Percentiles rank a stretch among this genome's conserved stretches.
These are phyloP conservation scores for Amoeboaphelidium occidentale DNA, from an alignment of 371 early-diverging fungal genomes.

Conservation along the genomic window DNA sequence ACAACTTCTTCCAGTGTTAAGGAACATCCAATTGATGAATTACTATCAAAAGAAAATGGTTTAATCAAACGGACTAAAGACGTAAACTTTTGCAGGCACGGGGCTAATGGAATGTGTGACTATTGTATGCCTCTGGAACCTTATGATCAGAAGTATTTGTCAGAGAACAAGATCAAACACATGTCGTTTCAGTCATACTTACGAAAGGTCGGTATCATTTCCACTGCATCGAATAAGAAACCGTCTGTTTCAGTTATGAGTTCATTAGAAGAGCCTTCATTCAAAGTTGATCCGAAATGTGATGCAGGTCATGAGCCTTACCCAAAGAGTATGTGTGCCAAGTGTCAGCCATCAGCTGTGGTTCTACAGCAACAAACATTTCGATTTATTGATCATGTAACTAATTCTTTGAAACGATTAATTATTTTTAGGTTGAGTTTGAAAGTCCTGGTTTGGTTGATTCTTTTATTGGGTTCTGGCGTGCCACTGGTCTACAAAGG, in stretches of 20 bases:
- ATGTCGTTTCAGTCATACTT: slow-evolving; percentile 86
- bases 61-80: slow-evolving; percentile 55
- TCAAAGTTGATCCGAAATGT: slow-evolving; percentile 51
- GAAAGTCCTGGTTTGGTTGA: slow-evolving; percentile 67
- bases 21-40: slow-evolving; percentile 53
- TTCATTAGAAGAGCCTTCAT: slow-evolving; percentile 61
- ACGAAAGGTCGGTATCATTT: slow-evolving; percentile 24
- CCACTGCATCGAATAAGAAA: slow-evolving; percentile 16
- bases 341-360: slow-evolving; percentile 87
- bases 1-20: slow-evolving; percentile 16
- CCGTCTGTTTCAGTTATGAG: slow-evolving; percentile 15
- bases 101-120: slow-evolving; percentile 80
- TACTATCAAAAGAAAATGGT: slow-evolving; percentile 55
- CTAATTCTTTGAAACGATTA: too few species aligned
- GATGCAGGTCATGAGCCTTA: slow-evolving; percentile 54
- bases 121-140: slow-evolving; percentile 94
- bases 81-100: slow-evolving; percentile 69
- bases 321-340: slow-evolving; percentile 86
- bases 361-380: slow-evolving; percentile 47
- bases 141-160: slow-evolving; percentile 58
- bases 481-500: slow-evolving; percentile 61
- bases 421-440: too few species aligned
- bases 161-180: slow-evolving; percentile 80
- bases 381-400: slow-evolving; percentile 94
- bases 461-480: slow-evolving; percentile 66